Evolutionary conservation across 108 stramenopile species (phyloP), one percentile per base, ranked within the genome.

Genomic region (Discostella pseudostelligera): DNA sequence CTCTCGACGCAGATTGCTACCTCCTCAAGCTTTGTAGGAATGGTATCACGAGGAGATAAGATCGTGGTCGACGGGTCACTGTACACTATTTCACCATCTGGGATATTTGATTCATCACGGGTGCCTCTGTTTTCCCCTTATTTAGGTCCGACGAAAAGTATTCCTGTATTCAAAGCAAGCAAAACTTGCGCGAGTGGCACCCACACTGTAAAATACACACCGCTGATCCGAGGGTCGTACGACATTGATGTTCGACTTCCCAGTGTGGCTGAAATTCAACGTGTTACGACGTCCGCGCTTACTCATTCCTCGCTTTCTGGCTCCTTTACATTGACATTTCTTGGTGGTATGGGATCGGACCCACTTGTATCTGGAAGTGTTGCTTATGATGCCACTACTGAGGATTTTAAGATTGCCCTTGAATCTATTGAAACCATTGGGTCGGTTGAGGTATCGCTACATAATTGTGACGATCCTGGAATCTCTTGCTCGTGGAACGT

Each of bases 401-500:
- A 59, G 16, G 72, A 70, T 1, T 42, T 85, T 21, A 46, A 70
- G 43, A 57, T n/a, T 25, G 80, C 76, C 4, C 59, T 86, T n/a
- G 56, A 78, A 40, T 46, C 24, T 9, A 74, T 79, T 24, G 40
- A 60, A 17, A 58, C 44, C 39, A 44, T 81, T 72, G 67, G 64
- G 14, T 59, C 54, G 25, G 74, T 83, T 25, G 64, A 62, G 47
- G 71, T 70, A 21, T 43, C 60, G 24, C 50, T 69, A 24, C 24
- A 54, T n/a, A 78, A 66, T 11, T 81, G 81, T 42, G 25, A 59
- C 35, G 55, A 66, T 48, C 74, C 80, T 48, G 28, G 51, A 24
- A 58, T 39, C 22, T 49, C 77, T 20, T 83, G 82, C 21, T 60
- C 81, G 2, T 88, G 87, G 87, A 62, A 62, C 7, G 59, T 88